These are phyloP conservation scores for Chlamydomonas incerta DNA, from an alignment of 139 green algal genomes.

Conservation along the genomic window DNA sequence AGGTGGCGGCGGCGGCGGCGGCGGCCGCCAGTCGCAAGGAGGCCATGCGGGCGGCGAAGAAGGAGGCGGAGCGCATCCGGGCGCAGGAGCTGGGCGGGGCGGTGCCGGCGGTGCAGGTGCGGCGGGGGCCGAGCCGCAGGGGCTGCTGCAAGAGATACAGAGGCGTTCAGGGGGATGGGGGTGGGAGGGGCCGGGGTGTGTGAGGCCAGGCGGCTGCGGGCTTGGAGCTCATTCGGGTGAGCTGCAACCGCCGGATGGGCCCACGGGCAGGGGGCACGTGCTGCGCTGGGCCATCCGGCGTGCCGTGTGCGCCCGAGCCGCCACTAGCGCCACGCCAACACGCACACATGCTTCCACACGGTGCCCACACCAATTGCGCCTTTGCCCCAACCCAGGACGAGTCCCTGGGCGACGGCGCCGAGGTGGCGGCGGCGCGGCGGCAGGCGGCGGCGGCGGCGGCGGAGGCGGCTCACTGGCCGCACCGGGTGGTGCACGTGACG, in stretches of 20 bases:
- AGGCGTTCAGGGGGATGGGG: too few species aligned
- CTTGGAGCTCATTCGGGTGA: too few species aligned
- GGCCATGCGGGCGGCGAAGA: not conserved
- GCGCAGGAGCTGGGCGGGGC: constrained; percentile 10
- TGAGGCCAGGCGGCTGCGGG: too few species aligned
- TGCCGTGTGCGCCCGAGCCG: too few species aligned
- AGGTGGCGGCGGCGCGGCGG: constrained; percentile 20
- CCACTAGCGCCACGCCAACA: too few species aligned
- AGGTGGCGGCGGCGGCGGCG: not conserved
- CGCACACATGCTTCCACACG: not conserved
- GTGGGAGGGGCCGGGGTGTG: too few species aligned
- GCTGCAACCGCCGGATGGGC: too few species aligned
- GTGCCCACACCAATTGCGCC: not conserved
- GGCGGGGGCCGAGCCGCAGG: too few species aligned
- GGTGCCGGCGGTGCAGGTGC: constrained; percentile 3
- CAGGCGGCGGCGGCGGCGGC: constrained; percentile 46
- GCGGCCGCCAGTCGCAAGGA: not conserved
- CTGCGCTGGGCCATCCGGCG: too few species aligned
- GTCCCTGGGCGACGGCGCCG: not conserved
- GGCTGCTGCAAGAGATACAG: too few species aligned
- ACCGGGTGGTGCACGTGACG: constrained; percentile 59
- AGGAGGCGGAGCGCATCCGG: constrained; percentile 32
- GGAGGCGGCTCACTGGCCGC: constrained; percentile 42
- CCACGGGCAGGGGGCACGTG: too few species aligned
- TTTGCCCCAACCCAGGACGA: not conserved